phyloP scores from a whole-genome alignment of 2,329 filamentous ascomycete genomes.

The Leptographium flavum region DNA sequence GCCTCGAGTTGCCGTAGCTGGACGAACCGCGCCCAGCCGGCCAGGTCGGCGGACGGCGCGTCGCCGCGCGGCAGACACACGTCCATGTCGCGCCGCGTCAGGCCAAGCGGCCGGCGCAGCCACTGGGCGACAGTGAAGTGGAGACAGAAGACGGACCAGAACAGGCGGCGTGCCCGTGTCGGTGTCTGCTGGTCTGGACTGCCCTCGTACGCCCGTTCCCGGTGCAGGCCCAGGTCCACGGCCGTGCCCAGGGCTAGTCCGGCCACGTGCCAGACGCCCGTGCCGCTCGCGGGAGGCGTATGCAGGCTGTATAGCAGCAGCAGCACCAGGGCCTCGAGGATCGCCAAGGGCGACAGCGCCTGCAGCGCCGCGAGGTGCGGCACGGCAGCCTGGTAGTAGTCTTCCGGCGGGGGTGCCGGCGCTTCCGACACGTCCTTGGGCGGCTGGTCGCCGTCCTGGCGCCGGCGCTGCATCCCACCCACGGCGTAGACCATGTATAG shows the following conservation, averaged over 20 bases:
- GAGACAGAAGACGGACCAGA: conserved; percentile 37
- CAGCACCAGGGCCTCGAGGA: conserved; percentile 35
- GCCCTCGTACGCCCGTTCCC: conserved; percentile 6
- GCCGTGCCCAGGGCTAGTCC: conserved; percentile 37
- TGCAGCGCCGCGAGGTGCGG: conserved; percentile 32
- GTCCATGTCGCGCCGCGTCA: conserved; percentile 29
- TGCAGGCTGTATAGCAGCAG: conserved; percentile 35
- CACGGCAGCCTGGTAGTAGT: conserved; percentile 33
- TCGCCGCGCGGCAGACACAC: conserved; percentile 20
- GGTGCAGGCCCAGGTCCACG: conserved; percentile 35
- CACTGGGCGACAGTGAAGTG: conserved; percentile 34
- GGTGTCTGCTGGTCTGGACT: not conserved
- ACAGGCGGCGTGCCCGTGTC: conserved; percentile 22
- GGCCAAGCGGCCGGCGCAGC: conserved; percentile 33
- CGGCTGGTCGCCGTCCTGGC: not conserved
- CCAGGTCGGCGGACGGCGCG: not conserved
- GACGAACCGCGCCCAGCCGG: conserved; percentile 17
- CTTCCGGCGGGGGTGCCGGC: conserved; percentile 21
- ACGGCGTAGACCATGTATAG: conserved; percentile 38
- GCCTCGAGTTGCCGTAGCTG: conserved; percentile 32
- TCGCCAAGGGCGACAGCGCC: conserved; percentile 31
- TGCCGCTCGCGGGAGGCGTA: conserved; percentile 25
- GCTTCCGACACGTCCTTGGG: not conserved
- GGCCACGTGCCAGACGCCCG: conserved; percentile 39
- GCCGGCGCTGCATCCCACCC: conserved; percentile 24